Percentiles rank a stretch among this genome's conserved stretches.
phyloP scores from a whole-genome alignment of 2,329 filamentous ascomycete genomes.

The Fusarium sp. region DNA sequence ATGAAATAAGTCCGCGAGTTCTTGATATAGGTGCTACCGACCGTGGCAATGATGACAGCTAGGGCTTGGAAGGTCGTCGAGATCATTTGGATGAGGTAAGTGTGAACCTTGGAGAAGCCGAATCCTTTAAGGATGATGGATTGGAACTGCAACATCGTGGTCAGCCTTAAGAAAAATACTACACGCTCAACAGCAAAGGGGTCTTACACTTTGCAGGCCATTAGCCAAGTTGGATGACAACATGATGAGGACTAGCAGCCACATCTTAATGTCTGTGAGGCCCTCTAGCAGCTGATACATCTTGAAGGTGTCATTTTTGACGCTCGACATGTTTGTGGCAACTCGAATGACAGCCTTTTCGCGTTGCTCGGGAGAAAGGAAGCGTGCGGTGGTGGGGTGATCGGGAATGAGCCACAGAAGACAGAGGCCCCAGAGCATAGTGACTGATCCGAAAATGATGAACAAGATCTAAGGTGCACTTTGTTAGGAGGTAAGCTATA shows the following conservation, averaged over 20 bases:
- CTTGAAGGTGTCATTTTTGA: not conserved
- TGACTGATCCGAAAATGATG: constrained; percentile 40
- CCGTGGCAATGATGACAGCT: constrained; percentile 39
- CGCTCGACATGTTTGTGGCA: not conserved
- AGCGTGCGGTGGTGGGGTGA: not conserved
- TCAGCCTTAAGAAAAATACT: not conserved
- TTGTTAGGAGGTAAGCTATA: not conserved
- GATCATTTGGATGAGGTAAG: constrained; percentile 35
- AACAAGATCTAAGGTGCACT: constrained; percentile 25
- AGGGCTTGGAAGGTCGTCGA: constrained; percentile 35
- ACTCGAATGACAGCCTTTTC: not conserved
- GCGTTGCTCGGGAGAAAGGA: not conserved
- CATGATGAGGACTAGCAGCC: not conserved
- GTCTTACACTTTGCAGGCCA: not conserved
- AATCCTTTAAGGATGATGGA: constrained; percentile 43
- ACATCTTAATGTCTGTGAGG: not conserved
- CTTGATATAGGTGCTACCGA: constrained; percentile 37
- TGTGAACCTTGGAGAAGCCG: constrained; percentile 38
- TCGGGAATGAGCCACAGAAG: constrained; percentile 17
- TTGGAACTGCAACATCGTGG: constrained; percentile 28
- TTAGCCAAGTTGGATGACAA: not conserved
- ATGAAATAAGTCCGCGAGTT: constrained; percentile 46
- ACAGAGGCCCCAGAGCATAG: constrained; percentile 30
- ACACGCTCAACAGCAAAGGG: not conserved
- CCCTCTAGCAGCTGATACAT: not conserved